Conservation (phyloP, 768 basidiomycete genomes). For the Tricholoma sp. region DNA sequence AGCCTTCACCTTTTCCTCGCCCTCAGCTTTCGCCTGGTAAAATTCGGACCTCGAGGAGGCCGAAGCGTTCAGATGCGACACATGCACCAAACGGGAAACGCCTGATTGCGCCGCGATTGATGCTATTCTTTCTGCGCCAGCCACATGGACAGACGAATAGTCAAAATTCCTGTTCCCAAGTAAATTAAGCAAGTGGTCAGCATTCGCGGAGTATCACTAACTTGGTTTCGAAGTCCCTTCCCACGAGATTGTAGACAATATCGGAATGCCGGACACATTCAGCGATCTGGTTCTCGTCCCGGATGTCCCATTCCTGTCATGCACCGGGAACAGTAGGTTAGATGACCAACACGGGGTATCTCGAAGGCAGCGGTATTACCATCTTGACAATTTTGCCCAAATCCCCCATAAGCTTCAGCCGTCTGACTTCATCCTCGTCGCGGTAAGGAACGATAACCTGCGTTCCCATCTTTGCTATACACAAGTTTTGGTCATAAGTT, state of each 20-base stretch:
- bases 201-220: conserved; percentile 28
- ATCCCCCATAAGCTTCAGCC: conserved; percentile 92
- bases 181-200: conserved; percentile 3
- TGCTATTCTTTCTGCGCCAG: conserved; percentile 84
- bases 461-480: conserved; percentile 79
- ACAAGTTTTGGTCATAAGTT: conserved; percentile 3
- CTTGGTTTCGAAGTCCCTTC: conserved; percentile 95
- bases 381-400: conserved; percentile 93
- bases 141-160: conserved; percentile 74
- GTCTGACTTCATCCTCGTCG: conserved; percentile 88
- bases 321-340: conserved; percentile 5
- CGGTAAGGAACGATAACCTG: conserved; percentile 95
- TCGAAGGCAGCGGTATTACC: conserved; percentile 40
- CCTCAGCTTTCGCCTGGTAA: conserved; percentile 86
- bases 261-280: conserved; percentile 95
- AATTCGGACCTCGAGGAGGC: conserved; percentile 72
- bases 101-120: conserved; percentile 70
- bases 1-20: conserved; percentile 81
- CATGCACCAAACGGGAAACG: conserved; percentile 84
- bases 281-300: conserved; percentile 85
- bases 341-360: conserved; percentile 1
- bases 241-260: conserved; percentile 93
- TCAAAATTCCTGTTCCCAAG: conserved; percentile 70
- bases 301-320: conserved; percentile 89
- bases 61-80: conserved; percentile 93